These are phyloP conservation scores for Pyrenophora seminiperda DNA, from an alignment of 2,329 filamentous ascomycete genomes.

Conservation along the genomic window DNA sequence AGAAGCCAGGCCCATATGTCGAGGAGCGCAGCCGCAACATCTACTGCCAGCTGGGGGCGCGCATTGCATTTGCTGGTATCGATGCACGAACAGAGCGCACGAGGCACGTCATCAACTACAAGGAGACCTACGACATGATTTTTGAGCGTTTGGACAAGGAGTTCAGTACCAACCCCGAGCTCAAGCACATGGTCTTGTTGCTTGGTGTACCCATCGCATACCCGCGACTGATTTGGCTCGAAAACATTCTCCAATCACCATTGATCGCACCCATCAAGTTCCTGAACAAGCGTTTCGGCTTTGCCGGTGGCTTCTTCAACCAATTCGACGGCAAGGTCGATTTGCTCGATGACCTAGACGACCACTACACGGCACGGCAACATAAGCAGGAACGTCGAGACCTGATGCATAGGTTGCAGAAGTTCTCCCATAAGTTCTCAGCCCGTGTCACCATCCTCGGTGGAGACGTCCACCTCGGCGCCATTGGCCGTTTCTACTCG, in stretches of 20 bases:
- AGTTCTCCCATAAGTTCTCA: constrained; percentile 59
- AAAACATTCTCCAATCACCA: constrained; percentile 87
- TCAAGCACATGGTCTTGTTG: constrained; percentile 67
- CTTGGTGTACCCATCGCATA: constrained; percentile 74
- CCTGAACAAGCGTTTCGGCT: constrained; percentile 85
- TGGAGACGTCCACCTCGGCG: constrained; percentile 68
- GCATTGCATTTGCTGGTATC: constrained; percentile 67
- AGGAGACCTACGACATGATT: constrained; percentile 65
- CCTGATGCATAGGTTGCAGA: constrained; percentile 69
- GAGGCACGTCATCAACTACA: constrained; percentile 89
- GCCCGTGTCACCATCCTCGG: constrained; percentile 66
- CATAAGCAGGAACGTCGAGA: constrained; percentile 87
- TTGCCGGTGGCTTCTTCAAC: constrained; percentile 87
- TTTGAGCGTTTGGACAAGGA: constrained; percentile 62
- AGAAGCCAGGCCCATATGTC: constrained; percentile 71
- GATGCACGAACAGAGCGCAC: constrained; percentile 75
- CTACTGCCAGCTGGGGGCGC: constrained; percentile 67
- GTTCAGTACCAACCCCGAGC: constrained; percentile 58
- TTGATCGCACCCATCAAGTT: constrained; percentile 88
- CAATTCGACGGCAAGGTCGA: constrained; percentile 81
- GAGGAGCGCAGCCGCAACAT: constrained; percentile 65
- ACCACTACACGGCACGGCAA: constrained; percentile 84
- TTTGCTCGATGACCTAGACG: constrained; percentile 68
- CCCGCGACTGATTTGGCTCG: constrained; percentile 87
- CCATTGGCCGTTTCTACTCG: constrained; percentile 68